Evolutionary conservation across 2,329 filamentous ascomycete genomes (phyloP).

Genomic region (Leptosphaerulina australis): DNA sequence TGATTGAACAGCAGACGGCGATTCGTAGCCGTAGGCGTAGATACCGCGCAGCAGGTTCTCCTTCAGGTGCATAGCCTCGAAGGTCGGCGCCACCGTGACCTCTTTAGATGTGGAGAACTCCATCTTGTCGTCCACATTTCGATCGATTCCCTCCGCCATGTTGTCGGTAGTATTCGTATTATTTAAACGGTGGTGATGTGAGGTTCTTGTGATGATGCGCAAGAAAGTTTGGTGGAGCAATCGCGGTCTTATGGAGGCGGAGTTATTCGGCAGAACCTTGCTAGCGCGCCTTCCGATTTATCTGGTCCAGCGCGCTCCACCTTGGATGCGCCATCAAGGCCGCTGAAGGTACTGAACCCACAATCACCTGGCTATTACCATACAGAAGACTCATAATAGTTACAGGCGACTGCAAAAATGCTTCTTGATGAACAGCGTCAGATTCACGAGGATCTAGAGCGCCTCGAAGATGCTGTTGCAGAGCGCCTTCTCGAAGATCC

Average conservation of each 20-base stretch:
- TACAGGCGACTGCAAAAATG: conserved; percentile 58
- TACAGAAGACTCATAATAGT: conserved; percentile 24
- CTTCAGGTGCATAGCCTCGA: conserved; percentile 82
- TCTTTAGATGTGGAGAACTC: conserved; percentile 98
- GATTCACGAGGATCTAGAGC: conserved; percentile 94
- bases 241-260: conserved; percentile 23
- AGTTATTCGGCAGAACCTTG: conserved; percentile 22
- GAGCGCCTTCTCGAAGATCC: conserved; percentile 90
- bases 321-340: conserved; percentile 21
- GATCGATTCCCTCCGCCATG: conserved; percentile 94
- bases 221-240: conserved; percentile 36
- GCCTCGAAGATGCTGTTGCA: conserved; percentile 89
- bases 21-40: conserved; percentile 98
- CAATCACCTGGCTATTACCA: conserved; percentile 17
- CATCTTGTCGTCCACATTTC: conserved; percentile 93
- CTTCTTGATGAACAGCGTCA: conserved; percentile 91
- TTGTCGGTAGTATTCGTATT: conserved; percentile 42
- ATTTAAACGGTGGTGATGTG: conserved; percentile 2
- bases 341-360: conserved; percentile 33
- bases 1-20: conserved; percentile 95
- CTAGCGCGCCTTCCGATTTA: conserved; percentile 28
- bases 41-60: conserved; percentile 96
- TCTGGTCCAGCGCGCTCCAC: conserved; percentile 22
- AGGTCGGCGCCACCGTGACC: conserved; percentile 88
- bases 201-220: conserved; percentile 19